Percentiles rank a stretch among this genome's conserved stretches.
These are phyloP conservation scores for Penicillium sp. DNA, from an alignment of 2,329 filamentous ascomycete genomes.

Conservation along the genomic window DNA sequence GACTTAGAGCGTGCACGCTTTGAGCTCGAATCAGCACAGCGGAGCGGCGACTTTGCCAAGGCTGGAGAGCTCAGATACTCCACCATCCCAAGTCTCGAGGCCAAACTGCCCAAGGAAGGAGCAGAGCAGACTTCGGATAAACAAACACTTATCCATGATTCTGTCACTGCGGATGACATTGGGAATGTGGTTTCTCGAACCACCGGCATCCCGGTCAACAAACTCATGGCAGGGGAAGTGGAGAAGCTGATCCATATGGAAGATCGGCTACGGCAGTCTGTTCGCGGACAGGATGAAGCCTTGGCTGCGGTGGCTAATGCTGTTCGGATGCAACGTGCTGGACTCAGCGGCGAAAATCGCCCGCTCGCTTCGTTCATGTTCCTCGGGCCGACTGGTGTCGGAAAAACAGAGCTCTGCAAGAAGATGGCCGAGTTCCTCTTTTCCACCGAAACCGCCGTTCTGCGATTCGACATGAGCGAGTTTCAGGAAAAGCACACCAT, in stretches of 20 bases:
- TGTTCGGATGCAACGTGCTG: slow-evolving; percentile 87
- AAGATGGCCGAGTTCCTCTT: slow-evolving; percentile 91
- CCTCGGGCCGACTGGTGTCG: slow-evolving; percentile 90
- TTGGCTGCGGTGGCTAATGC: slow-evolving; percentile 86
- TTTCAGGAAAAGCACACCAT: slow-evolving; percentile 98
- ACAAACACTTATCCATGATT: slow-evolving; percentile 75
- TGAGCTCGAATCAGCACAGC: slow-evolving; percentile 80
- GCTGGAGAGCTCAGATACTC: slow-evolving; percentile 90
- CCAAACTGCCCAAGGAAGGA: slow-evolving; percentile 71
- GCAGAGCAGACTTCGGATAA: slow-evolving; percentile 42
- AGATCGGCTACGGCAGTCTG: slow-evolving; percentile 71
- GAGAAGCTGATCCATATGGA: slow-evolving; percentile 97
- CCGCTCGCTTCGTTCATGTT: slow-evolving; percentile 96
- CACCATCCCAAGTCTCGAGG: slow-evolving; percentile 73
- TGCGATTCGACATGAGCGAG: slow-evolving; percentile 96
- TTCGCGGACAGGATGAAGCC: slow-evolving; percentile 91
- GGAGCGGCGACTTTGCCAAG: slow-evolving; percentile 78
- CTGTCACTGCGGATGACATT: slow-evolving; percentile 93
- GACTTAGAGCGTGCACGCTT: slow-evolving; percentile 80
- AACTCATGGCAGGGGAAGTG: slow-evolving; percentile 86
- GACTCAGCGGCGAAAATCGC: slow-evolving; percentile 82
- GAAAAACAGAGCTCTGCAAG: slow-evolving; percentile 96
- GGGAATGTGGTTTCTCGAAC: slow-evolving; percentile 82
- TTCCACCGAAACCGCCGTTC: slow-evolving; percentile 81
- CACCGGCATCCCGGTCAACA: slow-evolving; percentile 87